phyloP scores from a whole-genome alignment of 805 yeast genomes.

The Kuraishia borneana region DNA sequence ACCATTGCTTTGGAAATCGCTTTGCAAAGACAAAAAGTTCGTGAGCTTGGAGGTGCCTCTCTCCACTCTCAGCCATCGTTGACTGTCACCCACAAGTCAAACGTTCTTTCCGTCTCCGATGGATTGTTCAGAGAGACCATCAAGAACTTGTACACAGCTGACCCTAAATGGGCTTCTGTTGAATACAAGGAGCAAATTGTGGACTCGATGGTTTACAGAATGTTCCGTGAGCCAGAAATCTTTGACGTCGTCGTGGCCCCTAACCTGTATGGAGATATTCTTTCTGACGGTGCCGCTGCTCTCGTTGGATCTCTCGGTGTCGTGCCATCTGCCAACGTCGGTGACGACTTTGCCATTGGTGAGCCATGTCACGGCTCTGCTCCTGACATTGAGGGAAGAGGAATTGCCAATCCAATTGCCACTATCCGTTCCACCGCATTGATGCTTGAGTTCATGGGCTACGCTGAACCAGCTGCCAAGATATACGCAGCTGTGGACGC shows the following conservation, averaged over 20 bases:
- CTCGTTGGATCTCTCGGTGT: conserved; percentile 96
- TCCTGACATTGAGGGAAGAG: conserved; percentile 95
- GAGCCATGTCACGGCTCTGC: conserved; percentile 99
- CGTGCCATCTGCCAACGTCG: conserved; percentile 97
- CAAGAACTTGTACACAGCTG: conserved; percentile 44
- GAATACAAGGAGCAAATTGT: conserved; percentile 91
- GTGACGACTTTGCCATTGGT: conserved; percentile 92
- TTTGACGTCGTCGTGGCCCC: conserved; percentile 99
- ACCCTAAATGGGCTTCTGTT: conserved; percentile 47
- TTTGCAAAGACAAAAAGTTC: conserved; percentile 72
- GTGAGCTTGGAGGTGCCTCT: conserved; percentile 50
- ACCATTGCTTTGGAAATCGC: conserved; percentile 90
- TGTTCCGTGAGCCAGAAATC: conserved; percentile 97
- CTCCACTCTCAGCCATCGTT: conserved; percentile 48
- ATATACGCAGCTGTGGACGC: conserved; percentile 94
- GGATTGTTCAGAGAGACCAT: conserved; percentile 93
- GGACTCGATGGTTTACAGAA: conserved; percentile 97
- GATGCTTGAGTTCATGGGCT: conserved; percentile 95
- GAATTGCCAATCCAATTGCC: conserved; percentile 93
- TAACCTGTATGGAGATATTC: conserved; percentile 93
- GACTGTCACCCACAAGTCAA: conserved; percentile 94
- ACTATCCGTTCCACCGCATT: conserved; percentile 96
- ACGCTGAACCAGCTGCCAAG: conserved; percentile 78
- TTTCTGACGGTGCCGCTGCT: conserved; percentile 98
- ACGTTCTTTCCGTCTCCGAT: conserved; percentile 85